Evolutionary conservation across 257 asterid genomes (phyloP), one percentile per base, ranked within the genome.

Genomic region (Salvia hispanica): DNA sequence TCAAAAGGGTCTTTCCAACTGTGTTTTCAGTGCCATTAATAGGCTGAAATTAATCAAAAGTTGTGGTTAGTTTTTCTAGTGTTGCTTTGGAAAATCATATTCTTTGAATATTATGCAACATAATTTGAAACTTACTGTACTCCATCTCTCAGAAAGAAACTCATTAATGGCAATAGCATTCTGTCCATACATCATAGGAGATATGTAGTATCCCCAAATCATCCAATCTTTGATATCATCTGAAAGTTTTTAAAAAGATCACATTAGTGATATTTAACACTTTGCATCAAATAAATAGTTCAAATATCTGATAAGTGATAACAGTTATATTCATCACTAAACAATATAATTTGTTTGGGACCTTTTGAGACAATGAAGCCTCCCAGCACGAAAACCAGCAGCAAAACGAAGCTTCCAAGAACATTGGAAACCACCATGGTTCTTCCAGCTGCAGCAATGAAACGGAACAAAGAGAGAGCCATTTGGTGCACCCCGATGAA

Each of bases 111-210:
- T 3, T 9, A 60, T 40, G 50, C 11, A 61, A 42, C 25, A 21
- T 6, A 1, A 44, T 4, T 62, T 45, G 25, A 62, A 44, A 44
- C 67, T 44, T 62, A 62, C 67, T 13, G 67, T 4, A 72, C 95
- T 85, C 98, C 98, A 91, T 85, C 96, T 83, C 39, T 86, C 87
- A 36, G 80, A 65, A 9, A 91, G 89, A 64, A 89, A 91, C 76
- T 91, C 98, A 16, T 89, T 89, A 40, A 89, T 85, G 72, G 95
- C 94, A 44, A 91, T 82, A 43, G 98, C 98, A 64, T 91, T 91
- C 70, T 91, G 96, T 53, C 95, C 98, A 57, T 91, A 91, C 90
- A 80, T 89, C 98, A 91, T 87, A 21, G 96, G 96, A 72, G 98
- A 91, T 66, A 81, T 39, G 36, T 91, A 91, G 79, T 91, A 91